These are phyloP conservation scores for Clitoria ternatea DNA, from an alignment of 306 rosid genomes.

Conservation along the genomic window DNA sequence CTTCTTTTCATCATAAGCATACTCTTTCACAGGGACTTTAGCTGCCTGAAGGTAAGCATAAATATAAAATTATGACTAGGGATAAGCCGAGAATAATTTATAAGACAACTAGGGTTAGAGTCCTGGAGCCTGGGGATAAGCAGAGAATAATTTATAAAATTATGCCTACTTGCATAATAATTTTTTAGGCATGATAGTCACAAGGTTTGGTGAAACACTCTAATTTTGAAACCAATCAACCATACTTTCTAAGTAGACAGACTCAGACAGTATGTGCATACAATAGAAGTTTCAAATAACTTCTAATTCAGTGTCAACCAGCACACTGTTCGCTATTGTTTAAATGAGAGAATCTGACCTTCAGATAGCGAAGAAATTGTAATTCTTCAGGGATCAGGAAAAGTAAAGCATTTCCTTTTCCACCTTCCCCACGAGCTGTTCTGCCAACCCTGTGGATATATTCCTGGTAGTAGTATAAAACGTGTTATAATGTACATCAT, in stretches of 20 bases:
- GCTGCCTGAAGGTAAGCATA: conserved; percentile 55
- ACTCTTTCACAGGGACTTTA: conserved; percentile 87
- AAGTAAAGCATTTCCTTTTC: conserved; percentile 77
- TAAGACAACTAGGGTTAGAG: neutral
- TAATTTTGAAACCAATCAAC: neutral
- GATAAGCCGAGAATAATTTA: neutral
- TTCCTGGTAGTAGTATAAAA: conserved; percentile 53
- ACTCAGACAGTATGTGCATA: conserved; percentile 10
- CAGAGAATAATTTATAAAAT: conserved; percentile 8
- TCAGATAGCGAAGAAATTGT: conserved; percentile 74
- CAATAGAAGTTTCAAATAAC: neutral
- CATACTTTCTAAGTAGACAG: too few species aligned
- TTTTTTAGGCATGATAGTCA: neutral
- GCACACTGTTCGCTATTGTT: neutral
- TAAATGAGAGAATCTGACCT: conserved; percentile 46
- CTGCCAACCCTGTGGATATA: conserved; percentile 97
- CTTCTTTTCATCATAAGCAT: conserved; percentile 67
- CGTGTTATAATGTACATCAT: neutral
- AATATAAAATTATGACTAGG: neutral
- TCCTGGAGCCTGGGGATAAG: neutral
- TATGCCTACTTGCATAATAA: neutral
- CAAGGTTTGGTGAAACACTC: neutral
- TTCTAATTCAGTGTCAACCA: neutral
- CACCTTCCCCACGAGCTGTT: conserved; percentile 97
- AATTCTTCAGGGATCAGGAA: conserved; percentile 81